Evolutionary conservation across 139 green algal species (phyloP).

Genomic region (Tetraselmis chui): DNA sequence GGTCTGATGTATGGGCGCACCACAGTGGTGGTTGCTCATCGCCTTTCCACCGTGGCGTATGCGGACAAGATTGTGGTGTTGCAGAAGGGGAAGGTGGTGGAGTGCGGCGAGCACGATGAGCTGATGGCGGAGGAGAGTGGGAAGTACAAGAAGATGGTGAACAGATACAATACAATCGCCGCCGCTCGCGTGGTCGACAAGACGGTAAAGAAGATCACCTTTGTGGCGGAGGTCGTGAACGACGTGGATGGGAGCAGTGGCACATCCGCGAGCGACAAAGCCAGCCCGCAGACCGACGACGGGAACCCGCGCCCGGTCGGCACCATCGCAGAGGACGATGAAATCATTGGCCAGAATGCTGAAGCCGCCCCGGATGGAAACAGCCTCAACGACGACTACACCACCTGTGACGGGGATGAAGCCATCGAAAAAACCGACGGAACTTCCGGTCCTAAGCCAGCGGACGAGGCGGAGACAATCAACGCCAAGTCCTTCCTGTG

Average conservation of each 20-base stretch:
- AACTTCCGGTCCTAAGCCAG: no score
- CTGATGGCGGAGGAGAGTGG: neutral
- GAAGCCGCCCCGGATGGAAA: no score
- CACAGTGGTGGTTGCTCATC: constrained; percentile 16
- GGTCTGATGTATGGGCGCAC: constrained; percentile 5
- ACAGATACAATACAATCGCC: neutral
- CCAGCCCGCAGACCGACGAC: no score
- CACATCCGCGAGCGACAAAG: no score
- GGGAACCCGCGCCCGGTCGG: no score
- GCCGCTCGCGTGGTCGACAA: no score
- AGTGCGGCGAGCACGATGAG: constrained; percentile 5
- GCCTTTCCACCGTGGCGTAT: constrained; percentile 10
- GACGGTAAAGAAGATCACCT: neutral
- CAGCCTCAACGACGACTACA: no score
- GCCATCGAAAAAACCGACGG: no score
- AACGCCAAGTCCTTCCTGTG: neutral
- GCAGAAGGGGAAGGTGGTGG: constrained; percentile 6
- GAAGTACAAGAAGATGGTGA: neutral
- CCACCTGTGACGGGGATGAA: no score
- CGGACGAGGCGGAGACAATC: neutral
- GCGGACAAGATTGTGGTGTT: constrained; percentile 18
- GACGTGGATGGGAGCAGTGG: neutral
- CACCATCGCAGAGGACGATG: no score
- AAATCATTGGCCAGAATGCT: no score
- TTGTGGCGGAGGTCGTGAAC: neutral